Evolutionary conservation across 2,329 filamentous ascomycete species (phyloP).

Genomic region (Fusarium brevicatenulatum): DNA sequence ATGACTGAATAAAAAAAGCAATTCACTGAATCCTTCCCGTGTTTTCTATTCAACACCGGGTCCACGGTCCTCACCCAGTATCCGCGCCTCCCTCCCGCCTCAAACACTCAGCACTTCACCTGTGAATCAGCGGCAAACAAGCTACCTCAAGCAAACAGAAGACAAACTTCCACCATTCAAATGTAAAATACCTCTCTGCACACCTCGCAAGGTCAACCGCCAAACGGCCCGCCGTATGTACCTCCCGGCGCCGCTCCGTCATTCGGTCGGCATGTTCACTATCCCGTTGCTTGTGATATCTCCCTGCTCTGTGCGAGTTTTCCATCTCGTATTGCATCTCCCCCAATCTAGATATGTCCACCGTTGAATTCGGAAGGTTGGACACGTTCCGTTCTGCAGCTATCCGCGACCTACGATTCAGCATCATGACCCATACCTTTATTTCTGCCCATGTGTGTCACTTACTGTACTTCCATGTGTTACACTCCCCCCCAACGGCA

Average conservation of each 20-base stretch:
- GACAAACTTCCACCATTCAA: neutral
- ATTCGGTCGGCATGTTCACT: too few species aligned
- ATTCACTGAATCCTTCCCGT: neutral
- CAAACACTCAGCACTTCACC: neutral
- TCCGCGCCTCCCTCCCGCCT: neutral
- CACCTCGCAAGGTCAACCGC: neutral
- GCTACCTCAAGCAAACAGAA: neutral
- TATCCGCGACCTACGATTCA: neutral
- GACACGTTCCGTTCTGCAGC: neutral
- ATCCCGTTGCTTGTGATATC: neutral
- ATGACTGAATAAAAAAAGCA: neutral
- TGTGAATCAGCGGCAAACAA: neutral
- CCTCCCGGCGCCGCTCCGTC: neutral
- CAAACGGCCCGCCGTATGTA: neutral
- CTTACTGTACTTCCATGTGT: neutral
- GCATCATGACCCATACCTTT: neutral
- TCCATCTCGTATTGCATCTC: neutral
- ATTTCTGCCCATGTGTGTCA: neutral
- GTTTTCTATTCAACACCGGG: neutral
- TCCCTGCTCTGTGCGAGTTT: neutral
- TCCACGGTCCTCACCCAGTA: neutral
- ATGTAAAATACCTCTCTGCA: neutral
- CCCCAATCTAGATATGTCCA: neutral
- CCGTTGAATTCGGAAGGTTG: slow-evolving; percentile 1
- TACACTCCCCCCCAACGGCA: neutral